phyloP scores from a whole-genome alignment of 345 rosid species.

The Aethionema arabicum region DNA sequence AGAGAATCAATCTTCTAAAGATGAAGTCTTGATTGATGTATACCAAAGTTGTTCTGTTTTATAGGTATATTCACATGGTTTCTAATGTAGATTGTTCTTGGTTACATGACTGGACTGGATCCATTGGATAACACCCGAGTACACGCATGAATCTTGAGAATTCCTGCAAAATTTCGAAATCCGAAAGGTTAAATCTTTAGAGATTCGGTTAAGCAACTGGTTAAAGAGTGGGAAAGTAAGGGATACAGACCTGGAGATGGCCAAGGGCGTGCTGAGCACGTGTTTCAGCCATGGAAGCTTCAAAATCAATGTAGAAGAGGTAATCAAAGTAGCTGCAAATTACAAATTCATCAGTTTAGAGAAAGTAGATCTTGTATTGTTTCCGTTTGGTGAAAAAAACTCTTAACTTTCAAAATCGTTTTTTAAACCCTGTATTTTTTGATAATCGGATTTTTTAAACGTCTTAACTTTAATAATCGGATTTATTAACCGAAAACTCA shows the following conservation, averaged over 20 bases:
- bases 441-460: too few species aligned
- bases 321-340: conserved; percentile 84
- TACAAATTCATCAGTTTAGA: too few species aligned
- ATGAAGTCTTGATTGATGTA: conserved; percentile 19
- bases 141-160: conserved; percentile 69
- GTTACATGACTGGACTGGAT: conserved; percentile 30
- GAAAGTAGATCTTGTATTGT: too few species aligned
- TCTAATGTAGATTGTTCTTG: background rate
- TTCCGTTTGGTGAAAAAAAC: too few species aligned
- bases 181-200: background rate
- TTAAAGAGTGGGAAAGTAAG: background rate
- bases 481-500: background rate
- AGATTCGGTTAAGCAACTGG: background rate
- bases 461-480: too few species aligned
- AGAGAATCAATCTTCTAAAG: conserved; percentile 11
- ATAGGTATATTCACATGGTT: conserved; percentile 33
- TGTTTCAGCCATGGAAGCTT: conserved; percentile 92
- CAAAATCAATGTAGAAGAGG: conserved; percentile 83
- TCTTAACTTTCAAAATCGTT: too few species aligned
- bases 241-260: conserved; percentile 64
- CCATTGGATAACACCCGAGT: conserved; percentile 77
- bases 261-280: conserved; percentile 78
- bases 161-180: conserved; percentile 51
- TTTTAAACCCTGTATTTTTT: too few species aligned
- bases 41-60: conserved; percentile 31